These are phyloP conservation scores for Allium fistulosum DNA, from an alignment of 106 monocot genomes.

Conservation along the genomic window DNA sequence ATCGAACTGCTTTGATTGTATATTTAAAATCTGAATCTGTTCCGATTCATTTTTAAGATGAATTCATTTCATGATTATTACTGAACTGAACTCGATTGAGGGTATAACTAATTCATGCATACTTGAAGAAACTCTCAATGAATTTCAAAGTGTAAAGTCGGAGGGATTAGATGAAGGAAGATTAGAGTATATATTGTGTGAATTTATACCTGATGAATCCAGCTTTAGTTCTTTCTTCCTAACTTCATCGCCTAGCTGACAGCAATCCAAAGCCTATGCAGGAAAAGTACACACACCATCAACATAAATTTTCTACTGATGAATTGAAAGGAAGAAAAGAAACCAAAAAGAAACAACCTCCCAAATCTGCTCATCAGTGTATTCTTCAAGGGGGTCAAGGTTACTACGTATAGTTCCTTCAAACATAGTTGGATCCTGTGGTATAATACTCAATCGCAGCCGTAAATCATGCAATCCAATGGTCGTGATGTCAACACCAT, in stretches of 20 bases:
- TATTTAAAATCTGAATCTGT: too few species aligned
- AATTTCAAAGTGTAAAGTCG: too few species aligned
- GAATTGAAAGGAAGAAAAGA: background rate
- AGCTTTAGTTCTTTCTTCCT: conserved; percentile 69
- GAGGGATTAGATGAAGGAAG: background rate
- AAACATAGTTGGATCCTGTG: conserved; percentile 96
- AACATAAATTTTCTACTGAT: background rate
- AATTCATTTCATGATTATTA: too few species aligned
- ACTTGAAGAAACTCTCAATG: too few species aligned
- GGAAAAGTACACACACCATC: background rate
- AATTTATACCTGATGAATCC: conserved; percentile 40
- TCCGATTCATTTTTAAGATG: too few species aligned
- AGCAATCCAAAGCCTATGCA: conserved; percentile 51
- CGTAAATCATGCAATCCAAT: conserved; percentile 85
- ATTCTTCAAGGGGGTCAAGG: conserved; percentile 79
- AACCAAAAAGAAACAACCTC: conserved; percentile 33
- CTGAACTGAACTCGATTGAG: too few species aligned
- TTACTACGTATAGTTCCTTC: conserved; percentile 76
- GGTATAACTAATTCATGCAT: too few species aligned
- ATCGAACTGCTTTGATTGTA: too few species aligned
- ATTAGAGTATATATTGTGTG: background rate
- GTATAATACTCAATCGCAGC: conserved; percentile 82
- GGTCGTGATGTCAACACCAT: conserved; percentile 55
- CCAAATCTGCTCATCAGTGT: conserved; percentile 80
- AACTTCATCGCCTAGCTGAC: conserved; percentile 85